Base-by-base conservation (phyloP, 768 basidiomycete species). In the Boletus subparvulus region DNA sequence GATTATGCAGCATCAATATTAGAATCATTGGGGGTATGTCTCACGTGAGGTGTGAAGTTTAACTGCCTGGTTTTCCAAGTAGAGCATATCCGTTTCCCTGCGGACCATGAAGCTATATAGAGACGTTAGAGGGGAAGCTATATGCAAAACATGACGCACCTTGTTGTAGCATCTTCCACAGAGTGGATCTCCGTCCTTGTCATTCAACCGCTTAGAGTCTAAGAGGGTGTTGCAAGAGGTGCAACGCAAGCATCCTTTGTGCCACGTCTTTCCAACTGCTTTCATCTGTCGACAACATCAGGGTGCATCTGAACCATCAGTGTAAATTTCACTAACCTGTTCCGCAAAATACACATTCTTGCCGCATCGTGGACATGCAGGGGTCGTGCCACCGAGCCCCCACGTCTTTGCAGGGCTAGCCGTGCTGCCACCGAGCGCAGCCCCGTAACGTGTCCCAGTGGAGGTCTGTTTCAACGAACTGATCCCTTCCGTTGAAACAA, bases 301-400 rank as follows among this genome's bases (percentile, higher is more conserved):
- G 50, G 49, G 43, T 24, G n/a, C 19, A 44, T 26, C 19, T 6
- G 17, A 40, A 28, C 42, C 3, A 50, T 13, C 19, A 26, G 24
- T n/a, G 16, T 43, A 35, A 52, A 4, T 12, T 47, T 24, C 19
- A 59, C 64, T 19, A 45, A 85, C 89, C 80, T 90, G 89, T 69
- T 93, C 90, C 14, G 91, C 90, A 65, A 93, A 92, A 73, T 89
- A 94, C 11, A 94, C 91, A 50, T 80, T 86, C 78, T 88, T 84
- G 37, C 75, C 76, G 61, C 91, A 94, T 53, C 79, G 78, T 10
- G 86, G 83, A 62, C 91, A 94, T 19, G 66, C 66, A 19, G 90
- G 87, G 9, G 83, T 72, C n/a, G 56, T 82, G 21, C 80, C 78
- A 24, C 69, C 73, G 2, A 65, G 54, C 3, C 82, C 84, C 79